Evolutionary conservation across 228 moss, liverwort and hornwort genomes (phyloP).

Genomic region (Sphagnum fallax): DNA sequence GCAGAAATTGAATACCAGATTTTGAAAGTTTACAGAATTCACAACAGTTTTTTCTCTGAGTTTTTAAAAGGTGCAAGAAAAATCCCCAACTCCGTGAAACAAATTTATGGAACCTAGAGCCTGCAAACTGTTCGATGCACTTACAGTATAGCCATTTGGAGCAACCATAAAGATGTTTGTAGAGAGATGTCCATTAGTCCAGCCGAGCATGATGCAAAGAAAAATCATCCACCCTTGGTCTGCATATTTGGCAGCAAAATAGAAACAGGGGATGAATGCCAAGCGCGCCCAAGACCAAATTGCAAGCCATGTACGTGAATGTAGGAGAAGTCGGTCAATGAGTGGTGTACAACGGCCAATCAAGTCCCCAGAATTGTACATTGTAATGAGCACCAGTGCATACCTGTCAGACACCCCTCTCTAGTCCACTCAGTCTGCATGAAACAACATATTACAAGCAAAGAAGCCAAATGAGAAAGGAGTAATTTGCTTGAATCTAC

Average conservation of each 20-base stretch:
- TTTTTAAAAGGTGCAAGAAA: no score
- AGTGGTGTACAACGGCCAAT: slow-evolving; percentile 35
- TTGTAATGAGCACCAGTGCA: slow-evolving; percentile 35
- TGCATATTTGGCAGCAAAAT: slow-evolving; percentile 39
- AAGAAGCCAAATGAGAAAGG: no score
- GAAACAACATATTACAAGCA: background rate
- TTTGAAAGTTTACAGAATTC: no score
- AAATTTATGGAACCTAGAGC: no score
- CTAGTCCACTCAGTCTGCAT: background rate
- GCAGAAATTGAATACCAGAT: background rate
- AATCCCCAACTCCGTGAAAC: no score
- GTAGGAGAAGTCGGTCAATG: slow-evolving; percentile 10
- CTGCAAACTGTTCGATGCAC: background rate
- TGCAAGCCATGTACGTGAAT: slow-evolving; percentile 23
- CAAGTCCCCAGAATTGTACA: slow-evolving; percentile 40
- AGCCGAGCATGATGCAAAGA: slow-evolving; percentile 33
- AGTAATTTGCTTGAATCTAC: background rate
- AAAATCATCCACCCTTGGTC: slow-evolving; percentile 44
- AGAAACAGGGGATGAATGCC: slow-evolving; percentile 46
- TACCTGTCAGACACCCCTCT: slow-evolving; percentile 24
- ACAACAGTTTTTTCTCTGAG: no score
- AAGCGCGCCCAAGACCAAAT: slow-evolving; percentile 18
- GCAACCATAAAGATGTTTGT: slow-evolving; percentile 39
- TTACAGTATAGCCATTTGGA: slow-evolving; percentile 36
- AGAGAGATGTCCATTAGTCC: slow-evolving; percentile 34